Base-by-base conservation (phyloP, 2,329 filamentous ascomycete species). In the Paraphoma sp. region DNA sequence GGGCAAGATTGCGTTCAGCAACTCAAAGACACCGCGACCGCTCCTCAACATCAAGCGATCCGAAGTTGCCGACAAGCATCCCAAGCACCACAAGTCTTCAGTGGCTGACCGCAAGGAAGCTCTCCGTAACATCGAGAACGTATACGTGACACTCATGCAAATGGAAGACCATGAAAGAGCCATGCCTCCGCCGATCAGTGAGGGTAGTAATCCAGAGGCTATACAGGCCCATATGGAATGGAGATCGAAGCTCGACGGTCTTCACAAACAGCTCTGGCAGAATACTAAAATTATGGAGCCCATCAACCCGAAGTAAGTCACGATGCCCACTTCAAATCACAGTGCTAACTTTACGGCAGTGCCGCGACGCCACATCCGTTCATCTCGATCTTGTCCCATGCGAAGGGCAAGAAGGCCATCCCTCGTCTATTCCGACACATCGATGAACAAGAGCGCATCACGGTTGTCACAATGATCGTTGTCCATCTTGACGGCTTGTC, bases 1-100 rank as follows among this genome's bases (percentile, higher is more conserved):
- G 48, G 95, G 95, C 64, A 99, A 98, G 81, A 99, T 99, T 55
- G 96, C 94, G 0, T 99, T 98, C 80, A 97, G 94, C 82, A 99
- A 99, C 71, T 92, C 95, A 46, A 99, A 98, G 82, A 97, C 95
- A 0, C 95, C 95, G 0, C 95, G 96, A 77, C 93, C 94, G 14
- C 82, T 98, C 54, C 87, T 99, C 48, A 99, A 96, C 75, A 93
- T 99, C 80, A 98, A 97, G 82, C 90, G 93, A 31, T 83, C 87
- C 17, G 93, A 97, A 48, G 88, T 83, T 62, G 81, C 81, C 41
- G 86, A 87, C 44, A 72, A 78, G 54, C 61, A 64, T 16, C 61
- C 62, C 1, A 79, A 79, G n/a, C 67, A 76, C 45, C 76, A 78
- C 30, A 81, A 81, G 56, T 76, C 79, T 1, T 78, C 86, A n/a